Conservation (phyloP, 805 yeast species). For the Brettanomyces sp. region DNA sequence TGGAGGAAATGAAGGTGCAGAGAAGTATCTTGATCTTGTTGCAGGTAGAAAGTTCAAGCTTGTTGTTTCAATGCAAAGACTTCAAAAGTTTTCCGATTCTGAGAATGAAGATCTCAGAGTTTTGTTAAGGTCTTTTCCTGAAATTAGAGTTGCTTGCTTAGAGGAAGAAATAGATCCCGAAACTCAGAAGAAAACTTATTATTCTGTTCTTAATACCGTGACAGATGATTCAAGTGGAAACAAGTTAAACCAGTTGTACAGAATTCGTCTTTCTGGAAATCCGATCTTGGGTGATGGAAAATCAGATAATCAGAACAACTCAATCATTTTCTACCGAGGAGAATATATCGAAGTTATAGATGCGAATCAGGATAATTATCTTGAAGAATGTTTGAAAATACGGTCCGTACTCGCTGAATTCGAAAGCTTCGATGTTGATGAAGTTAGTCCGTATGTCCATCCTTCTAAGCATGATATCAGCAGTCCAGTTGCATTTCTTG, state of each 20-base stretch:
- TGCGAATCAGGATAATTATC: constrained; percentile 92
- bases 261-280: constrained; percentile 78
- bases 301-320: constrained; percentile 89
- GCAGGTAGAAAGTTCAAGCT: constrained; percentile 73
- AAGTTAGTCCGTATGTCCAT: constrained; percentile 15
- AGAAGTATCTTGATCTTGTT: constrained; percentile 61
- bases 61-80: constrained; percentile 82
- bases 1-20: constrained; percentile 35
- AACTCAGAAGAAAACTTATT: constrained; percentile 33
- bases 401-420: constrained; percentile 84
- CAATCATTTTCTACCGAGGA: constrained; percentile 81
- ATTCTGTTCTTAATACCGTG: constrained; percentile 64
- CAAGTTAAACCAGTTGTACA: constrained; percentile 40
- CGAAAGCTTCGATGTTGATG: constrained; percentile 48
- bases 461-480: constrained; percentile 41
- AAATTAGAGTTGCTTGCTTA: constrained; percentile 45
- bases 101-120: constrained; percentile 64
- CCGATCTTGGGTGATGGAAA: constrained; percentile 96
- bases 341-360: constrained; percentile 92
- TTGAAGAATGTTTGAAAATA: constrained; percentile 89
- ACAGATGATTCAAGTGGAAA: constrained; percentile 39
- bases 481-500: constrained; percentile 79
- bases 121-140: constrained; percentile 66
- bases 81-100: constrained; percentile 49
- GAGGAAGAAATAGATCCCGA: constrained; percentile 36